Evolutionary conservation across 2,329 filamentous ascomycete species (phyloP).

Genomic region (Drechslerella dactyloides): DNA sequence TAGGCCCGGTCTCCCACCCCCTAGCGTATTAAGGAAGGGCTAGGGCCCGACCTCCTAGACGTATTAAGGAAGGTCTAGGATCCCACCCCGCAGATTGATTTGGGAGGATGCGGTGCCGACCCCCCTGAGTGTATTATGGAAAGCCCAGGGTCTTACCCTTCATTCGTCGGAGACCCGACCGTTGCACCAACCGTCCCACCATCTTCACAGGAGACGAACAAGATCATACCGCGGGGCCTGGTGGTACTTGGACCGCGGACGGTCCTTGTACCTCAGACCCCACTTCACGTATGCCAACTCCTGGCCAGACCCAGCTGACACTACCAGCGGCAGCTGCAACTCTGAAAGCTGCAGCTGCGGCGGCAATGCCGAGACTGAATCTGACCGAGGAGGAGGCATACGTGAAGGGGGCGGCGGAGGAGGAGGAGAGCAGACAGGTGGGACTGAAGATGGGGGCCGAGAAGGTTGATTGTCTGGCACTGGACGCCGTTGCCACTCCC

Average conservation of each 20-base stretch:
- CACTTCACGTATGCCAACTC: not conserved
- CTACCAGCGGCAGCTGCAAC: not conserved
- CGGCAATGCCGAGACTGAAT: no score
- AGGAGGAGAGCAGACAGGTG: not conserved
- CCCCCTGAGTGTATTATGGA: not conserved
- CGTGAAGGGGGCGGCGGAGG: not conserved
- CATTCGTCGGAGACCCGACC: conserved; percentile 4
- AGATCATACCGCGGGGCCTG: conserved; percentile 9
- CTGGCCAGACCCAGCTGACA: not conserved
- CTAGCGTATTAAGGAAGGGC: conserved; percentile 7
- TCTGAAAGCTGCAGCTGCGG: not conserved
- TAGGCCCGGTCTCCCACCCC: conserved; percentile 11
- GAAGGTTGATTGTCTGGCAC: conserved; percentile 4
- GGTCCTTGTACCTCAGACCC: conserved; percentile 29
- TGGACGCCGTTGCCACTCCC: conserved; percentile 1
- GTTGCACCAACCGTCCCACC: conserved; percentile 13
- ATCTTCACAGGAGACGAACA: conserved; percentile 11
- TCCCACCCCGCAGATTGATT: not conserved
- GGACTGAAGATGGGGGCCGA: conserved; percentile 4
- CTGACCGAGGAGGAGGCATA: no score
- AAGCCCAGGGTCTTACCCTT: conserved; percentile 15
- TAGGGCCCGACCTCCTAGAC: not conserved
- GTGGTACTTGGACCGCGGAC: conserved; percentile 27
- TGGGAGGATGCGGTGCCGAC: not conserved
- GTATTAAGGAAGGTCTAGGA: not conserved